Conservation (phyloP, 345 rosid genomes). For the Capsella bursapastoris region DNA sequence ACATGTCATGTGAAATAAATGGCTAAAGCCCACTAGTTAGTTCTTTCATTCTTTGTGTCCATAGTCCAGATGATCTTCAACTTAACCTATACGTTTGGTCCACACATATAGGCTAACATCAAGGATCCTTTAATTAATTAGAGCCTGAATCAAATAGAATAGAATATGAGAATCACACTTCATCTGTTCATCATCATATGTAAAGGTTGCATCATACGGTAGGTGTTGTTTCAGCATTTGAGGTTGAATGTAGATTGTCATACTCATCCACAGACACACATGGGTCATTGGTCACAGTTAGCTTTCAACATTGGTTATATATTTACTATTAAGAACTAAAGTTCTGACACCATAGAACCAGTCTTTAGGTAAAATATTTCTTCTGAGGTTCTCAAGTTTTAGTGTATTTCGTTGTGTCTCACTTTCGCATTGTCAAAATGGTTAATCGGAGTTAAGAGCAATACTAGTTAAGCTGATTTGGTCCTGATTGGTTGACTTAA, state of each 20-base stretch:
- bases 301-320: not conserved
- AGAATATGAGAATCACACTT: not conserved
- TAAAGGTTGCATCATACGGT: too few relatives aligned
- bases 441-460: not conserved
- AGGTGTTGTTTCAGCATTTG: too few relatives aligned
- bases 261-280: too few relatives aligned
- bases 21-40: not conserved
- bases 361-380: too few relatives aligned
- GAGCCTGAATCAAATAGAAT: not conserved
- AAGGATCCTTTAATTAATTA: not conserved
- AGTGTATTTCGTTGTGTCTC: not conserved
- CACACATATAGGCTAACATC: not conserved
- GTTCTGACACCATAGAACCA: too few relatives aligned
- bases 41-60: not conserved
- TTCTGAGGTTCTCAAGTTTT: not conserved
- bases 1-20: not conserved
- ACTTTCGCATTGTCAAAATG: not conserved
- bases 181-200: not conserved
- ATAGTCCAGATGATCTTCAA: not conserved
- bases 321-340: not conserved
- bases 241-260: too few relatives aligned
- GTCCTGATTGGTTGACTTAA: not conserved
- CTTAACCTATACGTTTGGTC: not conserved
- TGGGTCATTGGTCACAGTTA: not conserved
- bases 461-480: not conserved